A percentile compares a stretch with the other conserved stretches of the same genome.
phyloP scores from a whole-genome alignment of 116 monocot species.

The Dioscorea cayenensis region DNA sequence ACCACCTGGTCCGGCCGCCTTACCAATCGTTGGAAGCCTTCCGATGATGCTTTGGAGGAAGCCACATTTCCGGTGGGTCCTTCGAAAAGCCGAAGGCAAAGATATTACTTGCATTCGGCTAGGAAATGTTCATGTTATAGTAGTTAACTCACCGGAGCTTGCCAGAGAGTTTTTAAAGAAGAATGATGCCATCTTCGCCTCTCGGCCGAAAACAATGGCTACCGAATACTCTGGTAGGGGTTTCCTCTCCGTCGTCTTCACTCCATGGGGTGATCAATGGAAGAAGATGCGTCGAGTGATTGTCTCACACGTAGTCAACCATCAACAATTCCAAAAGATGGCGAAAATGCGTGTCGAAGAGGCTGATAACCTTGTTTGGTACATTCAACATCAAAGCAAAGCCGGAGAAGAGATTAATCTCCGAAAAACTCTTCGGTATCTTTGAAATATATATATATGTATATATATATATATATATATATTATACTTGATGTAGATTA shows the following conservation, averaged over 20 bases:
- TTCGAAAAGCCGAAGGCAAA: background rate
- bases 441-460: too few species aligned
- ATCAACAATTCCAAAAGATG: background rate
- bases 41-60: background rate
- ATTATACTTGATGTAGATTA: too few species aligned
- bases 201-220: slow-evolving; percentile 15
- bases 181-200: slow-evolving; percentile 14
- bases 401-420: too few species aligned
- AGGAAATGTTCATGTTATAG: slow-evolving; percentile 6
- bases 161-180: slow-evolving; percentile 15
- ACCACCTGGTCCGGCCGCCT: background rate
- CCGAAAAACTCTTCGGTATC: too few species aligned
- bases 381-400: too few species aligned
- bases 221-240: slow-evolving; percentile 9
- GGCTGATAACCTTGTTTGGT: background rate
- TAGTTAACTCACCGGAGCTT: slow-evolving; percentile 12
- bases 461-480: too few species aligned
- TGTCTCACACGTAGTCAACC: background rate
- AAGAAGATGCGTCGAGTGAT: slow-evolving; percentile 35
- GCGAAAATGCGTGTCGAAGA: background rate
- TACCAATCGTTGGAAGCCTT: background rate
- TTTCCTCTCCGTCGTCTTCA: slow-evolving; percentile 9
- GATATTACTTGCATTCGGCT: background rate
- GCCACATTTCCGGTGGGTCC: background rate
- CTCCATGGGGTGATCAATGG: slow-evolving; percentile 24